Conservation (phyloP, 2,329 filamentous ascomycete genomes). For the Cladophialophora bantiana region DNA sequence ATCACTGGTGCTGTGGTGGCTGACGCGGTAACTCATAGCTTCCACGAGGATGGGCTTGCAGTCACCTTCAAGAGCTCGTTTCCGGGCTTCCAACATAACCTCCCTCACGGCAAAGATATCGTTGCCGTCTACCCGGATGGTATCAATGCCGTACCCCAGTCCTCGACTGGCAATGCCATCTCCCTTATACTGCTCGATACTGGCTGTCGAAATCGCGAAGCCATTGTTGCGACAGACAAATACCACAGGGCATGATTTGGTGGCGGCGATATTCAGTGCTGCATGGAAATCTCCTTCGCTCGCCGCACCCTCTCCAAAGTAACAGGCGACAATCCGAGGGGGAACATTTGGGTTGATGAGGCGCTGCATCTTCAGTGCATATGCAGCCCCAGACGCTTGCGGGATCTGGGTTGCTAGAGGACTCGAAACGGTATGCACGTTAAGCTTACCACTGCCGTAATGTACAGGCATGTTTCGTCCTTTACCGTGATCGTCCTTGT, state of each 20-base stretch:
- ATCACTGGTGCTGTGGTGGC: slow-evolving; percentile 94
- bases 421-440: slow-evolving; percentile 90
- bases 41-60: slow-evolving; percentile 86
- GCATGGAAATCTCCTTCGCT: slow-evolving; percentile 93
- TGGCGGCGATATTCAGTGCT: slow-evolving; percentile 88
- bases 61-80: slow-evolving; percentile 79
- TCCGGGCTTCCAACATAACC: slow-evolving; percentile 77
- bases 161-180: slow-evolving; percentile 89
- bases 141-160: slow-evolving; percentile 92
- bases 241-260: slow-evolving; percentile 82
- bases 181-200: slow-evolving; percentile 87
- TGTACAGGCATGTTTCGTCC: slow-evolving; percentile 98
- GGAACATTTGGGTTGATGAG: slow-evolving; percentile 72
- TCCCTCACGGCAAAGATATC: slow-evolving; percentile 89
- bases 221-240: slow-evolving; percentile 95
- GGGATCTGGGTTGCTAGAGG: slow-evolving; percentile 88
- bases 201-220: slow-evolving; percentile 88
- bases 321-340: slow-evolving; percentile 76
- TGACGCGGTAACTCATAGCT: slow-evolving; percentile 97
- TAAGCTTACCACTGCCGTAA: slow-evolving; percentile 77
- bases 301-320: slow-evolving; percentile 90
- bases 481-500: slow-evolving; percentile 76
- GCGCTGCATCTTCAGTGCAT: slow-evolving; percentile 83
- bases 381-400: slow-evolving; percentile 85
- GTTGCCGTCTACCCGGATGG: slow-evolving; percentile 91